A percentile compares a stretch with the other conserved stretches of the same genome.
Conservation (phyloP, 139 green algal genomes). For the Chlorella sp. region DNA sequence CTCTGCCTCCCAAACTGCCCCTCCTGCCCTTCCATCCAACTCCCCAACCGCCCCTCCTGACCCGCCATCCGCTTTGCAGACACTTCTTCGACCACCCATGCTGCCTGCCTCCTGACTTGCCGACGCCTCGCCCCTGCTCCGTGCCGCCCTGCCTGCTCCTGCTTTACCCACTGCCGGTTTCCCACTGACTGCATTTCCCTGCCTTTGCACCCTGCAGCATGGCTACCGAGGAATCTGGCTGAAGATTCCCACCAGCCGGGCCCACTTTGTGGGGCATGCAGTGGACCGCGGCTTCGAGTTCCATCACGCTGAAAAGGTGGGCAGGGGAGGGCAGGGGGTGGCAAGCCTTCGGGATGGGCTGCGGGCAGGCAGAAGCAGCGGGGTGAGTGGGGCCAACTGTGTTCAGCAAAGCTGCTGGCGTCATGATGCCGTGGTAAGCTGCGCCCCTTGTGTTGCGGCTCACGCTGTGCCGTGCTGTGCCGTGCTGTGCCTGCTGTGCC, state of each 20-base stretch:
- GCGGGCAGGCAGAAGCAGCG: background rate
- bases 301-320: conserved; percentile 79
- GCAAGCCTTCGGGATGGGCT: background rate
- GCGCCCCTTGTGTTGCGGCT: background rate
- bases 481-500: background rate
- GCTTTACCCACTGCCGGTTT: background rate
- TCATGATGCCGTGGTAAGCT: background rate
- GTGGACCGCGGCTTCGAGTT: conserved; percentile 70
- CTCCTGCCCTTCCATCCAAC: no score
- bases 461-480: background rate
- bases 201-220: background rate
- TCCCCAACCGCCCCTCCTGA: no score
- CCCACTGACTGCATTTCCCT: background rate
- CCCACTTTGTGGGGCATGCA: conserved; percentile 48
- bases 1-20: background rate
- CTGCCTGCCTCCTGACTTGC: background rate
- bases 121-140: no score
- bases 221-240: conserved; percentile 78
- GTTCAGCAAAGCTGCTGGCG: background rate
- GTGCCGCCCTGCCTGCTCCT: no score
- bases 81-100: no score
- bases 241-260: conserved; percentile 53
- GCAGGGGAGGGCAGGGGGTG: background rate
- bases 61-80: background rate
- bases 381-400: background rate